Evolutionary conservation across 768 basidiomycete species (phyloP).

Genomic region (Cubamyces lactineus): DNA sequence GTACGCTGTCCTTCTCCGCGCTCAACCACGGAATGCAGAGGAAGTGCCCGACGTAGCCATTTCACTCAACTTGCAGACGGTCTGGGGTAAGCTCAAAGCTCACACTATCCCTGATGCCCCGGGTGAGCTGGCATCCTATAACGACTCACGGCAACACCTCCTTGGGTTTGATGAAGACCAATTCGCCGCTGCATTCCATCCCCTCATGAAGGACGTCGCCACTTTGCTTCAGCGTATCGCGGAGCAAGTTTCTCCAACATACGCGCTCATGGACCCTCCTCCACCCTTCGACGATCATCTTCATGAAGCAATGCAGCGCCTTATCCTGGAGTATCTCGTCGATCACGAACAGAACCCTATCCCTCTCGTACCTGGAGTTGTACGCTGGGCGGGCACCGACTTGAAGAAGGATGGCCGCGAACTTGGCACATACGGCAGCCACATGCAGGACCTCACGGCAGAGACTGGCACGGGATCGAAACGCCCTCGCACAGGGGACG

Average conservation of each 20-base stretch:
- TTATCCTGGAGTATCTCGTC: conserved; percentile 8
- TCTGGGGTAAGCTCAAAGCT: not conserved
- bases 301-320: conserved; percentile 8
- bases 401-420: no score
- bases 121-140: not conserved
- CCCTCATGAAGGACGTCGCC: not conserved
- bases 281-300: conserved; percentile 1
- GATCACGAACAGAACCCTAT: conserved; percentile 1
- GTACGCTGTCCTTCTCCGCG: not conserved
- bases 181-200: not conserved
- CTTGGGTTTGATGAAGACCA: not conserved
- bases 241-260: not conserved
- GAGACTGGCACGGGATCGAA: no score
- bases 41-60: not conserved
- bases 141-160: not conserved
- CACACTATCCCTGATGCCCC: not conserved
- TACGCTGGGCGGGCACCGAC: not conserved
- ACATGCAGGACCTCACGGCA: no score
- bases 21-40: not conserved
- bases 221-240: not conserved
- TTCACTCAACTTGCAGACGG: no score
- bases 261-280: not conserved
- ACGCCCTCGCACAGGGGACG: no score
- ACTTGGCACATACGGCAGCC: no score
- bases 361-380: not conserved